Base-by-base conservation (phyloP, 2,329 filamentous ascomycete genomes). In the Sclerotinia glacialis region DNA sequence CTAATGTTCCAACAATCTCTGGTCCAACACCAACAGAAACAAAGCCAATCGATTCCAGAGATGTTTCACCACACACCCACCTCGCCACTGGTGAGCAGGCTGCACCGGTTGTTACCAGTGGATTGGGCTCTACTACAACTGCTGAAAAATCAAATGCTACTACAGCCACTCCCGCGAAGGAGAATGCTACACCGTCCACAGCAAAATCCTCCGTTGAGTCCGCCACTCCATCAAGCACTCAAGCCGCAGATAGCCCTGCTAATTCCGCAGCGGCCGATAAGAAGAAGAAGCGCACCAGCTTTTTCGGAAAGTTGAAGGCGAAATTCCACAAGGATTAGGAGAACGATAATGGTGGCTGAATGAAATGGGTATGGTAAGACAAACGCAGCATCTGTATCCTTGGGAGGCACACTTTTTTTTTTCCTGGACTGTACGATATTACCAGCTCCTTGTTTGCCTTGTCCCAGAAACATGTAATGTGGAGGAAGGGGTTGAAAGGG, bases 251-350 rank as follows among this genome's bases (percentile, higher is more conserved):
- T 34, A 74, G 70, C 67, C 66, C 72, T 54, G 69, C 72, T 11
- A 70, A 63, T 61, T 55, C 72, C 11, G 56, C 70, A 50, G 59
- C 71, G 34, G 61, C 69, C 55, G 72, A 74, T 18, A 77, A 77
- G 72, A 78, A 77, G 70, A 76, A 76, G 71, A 78, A 78, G 70
- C 73, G 77, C 18, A 67, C 59, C 11, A 77, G 76, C 70, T 69
- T 78, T 63, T 76, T 79, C 49, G 77, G 77, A 42, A 81, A 79
- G 73, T 70, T 86, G 66, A 85, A 84, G 79, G 83, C 83, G 70
- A 85, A 83, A 76, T 77, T 85, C 49, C 68, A 74, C 66, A 76
- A 76, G 68, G 70, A 77, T 47, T 74, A 74, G 67, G 44, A 62
- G 46, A 8, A 28, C 68, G 61, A 61, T 34, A 28, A 49, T 52